Conservation (phyloP, 805 yeast genomes). For the Soucietia sequanensis region DNA sequence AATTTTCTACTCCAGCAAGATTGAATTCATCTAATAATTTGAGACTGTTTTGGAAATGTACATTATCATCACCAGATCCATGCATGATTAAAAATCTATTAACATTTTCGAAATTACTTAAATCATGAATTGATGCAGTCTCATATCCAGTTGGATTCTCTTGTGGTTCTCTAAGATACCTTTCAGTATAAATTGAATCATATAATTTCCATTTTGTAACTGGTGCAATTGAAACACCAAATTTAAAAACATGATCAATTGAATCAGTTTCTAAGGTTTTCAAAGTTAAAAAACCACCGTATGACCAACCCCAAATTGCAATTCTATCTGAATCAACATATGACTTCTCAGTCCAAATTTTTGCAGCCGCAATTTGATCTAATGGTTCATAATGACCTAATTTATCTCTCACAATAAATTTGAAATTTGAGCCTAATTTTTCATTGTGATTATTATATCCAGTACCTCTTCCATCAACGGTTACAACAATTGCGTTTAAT, state of each 20-base stretch:
- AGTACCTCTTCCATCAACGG: conserved; percentile 97
- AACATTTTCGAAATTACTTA: conserved; percentile 46
- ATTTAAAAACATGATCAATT: conserved; percentile 58
- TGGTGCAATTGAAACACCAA: conserved; percentile 83
- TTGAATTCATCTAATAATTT: conserved; percentile 66
- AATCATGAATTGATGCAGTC: conserved; percentile 42
- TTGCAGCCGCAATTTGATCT: conserved; percentile 88
- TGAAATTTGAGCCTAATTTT: conserved; percentile 52
- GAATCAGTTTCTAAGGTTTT: conserved; percentile 70
- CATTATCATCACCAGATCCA: conserved; percentile 85
- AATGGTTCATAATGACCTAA: conserved; percentile 79
- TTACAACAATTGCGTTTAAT: conserved; percentile 80
- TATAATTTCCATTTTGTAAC: conserved; percentile 77
- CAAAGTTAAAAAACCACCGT: conserved; percentile 76
- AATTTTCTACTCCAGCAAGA: conserved; percentile 74
- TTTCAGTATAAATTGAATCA: conserved; percentile 77
- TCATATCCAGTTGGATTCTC: conserved; percentile 50
- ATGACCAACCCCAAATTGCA: conserved; percentile 88
- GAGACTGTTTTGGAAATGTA: conserved; percentile 70
- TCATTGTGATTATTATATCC: conserved; percentile 68
- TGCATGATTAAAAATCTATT: conserved; percentile 68
- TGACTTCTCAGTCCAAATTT: conserved; percentile 55
- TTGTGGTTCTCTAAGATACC: conserved; percentile 62
- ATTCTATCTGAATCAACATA: conserved; percentile 62
- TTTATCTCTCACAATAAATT: conserved; percentile 76